These are phyloP conservation scores for Terana coerulea DNA, from an alignment of 768 basidiomycete genomes.

Conservation along the genomic window DNA sequence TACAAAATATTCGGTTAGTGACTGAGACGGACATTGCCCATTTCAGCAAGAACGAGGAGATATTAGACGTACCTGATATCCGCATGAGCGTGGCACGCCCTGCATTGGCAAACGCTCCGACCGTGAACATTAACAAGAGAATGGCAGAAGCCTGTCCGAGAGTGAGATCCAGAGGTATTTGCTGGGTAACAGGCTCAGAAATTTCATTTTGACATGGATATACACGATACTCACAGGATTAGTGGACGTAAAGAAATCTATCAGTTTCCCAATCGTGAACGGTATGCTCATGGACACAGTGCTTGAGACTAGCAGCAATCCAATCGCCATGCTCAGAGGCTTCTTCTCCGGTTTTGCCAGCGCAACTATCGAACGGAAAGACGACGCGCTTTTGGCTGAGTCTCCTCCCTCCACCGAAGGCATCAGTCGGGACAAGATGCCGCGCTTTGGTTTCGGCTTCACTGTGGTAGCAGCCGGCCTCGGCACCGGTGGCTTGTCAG, in stretches of 20 bases:
- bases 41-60: neutral
- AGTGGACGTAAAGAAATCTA: slow-evolving; percentile 83
- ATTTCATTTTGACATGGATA: neutral
- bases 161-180: slow-evolving; percentile 78
- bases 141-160: slow-evolving; percentile 74
- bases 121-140: slow-evolving; percentile 72
- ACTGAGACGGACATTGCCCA: neutral
- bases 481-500: no score
- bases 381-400: slow-evolving; percentile 43
- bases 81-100: slow-evolving; percentile 83
- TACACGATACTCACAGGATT: slow-evolving; percentile 57
- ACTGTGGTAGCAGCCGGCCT: no score
- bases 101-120: slow-evolving; percentile 87
- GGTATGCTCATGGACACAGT: slow-evolving; percentile 91
- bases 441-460: slow-evolving; percentile 12
- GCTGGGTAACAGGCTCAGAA: slow-evolving; percentile 41
- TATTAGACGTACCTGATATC: slow-evolving; percentile 55
- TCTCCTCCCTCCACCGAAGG: slow-evolving; percentile 10
- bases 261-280: slow-evolving; percentile 88
- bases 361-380: slow-evolving; percentile 68
- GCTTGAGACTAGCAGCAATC: slow-evolving; percentile 81
- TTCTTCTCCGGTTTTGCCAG: slow-evolving; percentile 83
- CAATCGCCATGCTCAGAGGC: slow-evolving; percentile 71
- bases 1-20: slow-evolving; percentile 4
- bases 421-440: slow-evolving; percentile 16